These are phyloP conservation scores for Colletotrichum sp. DNA, from an alignment of 2,329 filamentous ascomycete species.

Conservation along the genomic window DNA sequence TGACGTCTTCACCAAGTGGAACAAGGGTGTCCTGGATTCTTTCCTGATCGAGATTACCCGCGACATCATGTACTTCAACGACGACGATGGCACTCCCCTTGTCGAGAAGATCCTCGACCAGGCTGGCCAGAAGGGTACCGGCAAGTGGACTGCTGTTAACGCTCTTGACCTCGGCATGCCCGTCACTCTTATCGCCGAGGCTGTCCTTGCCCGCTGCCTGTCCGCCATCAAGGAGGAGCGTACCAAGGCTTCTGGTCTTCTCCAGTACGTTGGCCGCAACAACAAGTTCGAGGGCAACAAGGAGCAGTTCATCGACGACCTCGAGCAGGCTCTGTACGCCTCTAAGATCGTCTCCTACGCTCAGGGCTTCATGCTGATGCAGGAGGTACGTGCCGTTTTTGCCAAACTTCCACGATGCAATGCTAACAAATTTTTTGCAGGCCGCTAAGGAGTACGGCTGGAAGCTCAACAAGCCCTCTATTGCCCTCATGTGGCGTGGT, in stretches of 20 bases:
- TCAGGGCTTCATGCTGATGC: constrained; percentile 99
- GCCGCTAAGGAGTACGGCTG: constrained; percentile 94
- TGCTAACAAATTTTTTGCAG: constrained; percentile 48
- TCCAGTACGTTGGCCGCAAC: constrained; percentile 76
- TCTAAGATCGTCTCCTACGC: constrained; percentile 99
- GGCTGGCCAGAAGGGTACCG: constrained; percentile 98
- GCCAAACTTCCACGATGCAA: neutral
- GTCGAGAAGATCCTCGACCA: constrained; percentile 99
- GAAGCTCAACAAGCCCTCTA: constrained; percentile 99
- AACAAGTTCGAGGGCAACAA: constrained; percentile 86
- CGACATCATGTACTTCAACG: constrained; percentile 98
- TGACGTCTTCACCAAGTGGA: constrained; percentile 94
- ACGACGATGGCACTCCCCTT: constrained; percentile 87
- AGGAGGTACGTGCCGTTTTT: constrained; percentile 66
- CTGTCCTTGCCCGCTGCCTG: constrained; percentile 93
- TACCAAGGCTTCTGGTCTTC: constrained; percentile 77
- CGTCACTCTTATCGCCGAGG: constrained; percentile 96
- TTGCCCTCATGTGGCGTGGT: constrained; percentile 99
- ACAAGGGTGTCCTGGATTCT: constrained; percentile 97
- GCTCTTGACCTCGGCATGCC: constrained; percentile 98
- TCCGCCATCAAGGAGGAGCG: constrained; percentile 95
- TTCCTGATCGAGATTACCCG: constrained; percentile 99
- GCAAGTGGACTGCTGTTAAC: constrained; percentile 99
- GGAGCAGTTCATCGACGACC: constrained; percentile 92
- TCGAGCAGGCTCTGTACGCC: constrained; percentile 98